phyloP scores from a whole-genome alignment of 2,329 filamentous ascomycete genomes.

The Aspergillus transmontanensis region DNA sequence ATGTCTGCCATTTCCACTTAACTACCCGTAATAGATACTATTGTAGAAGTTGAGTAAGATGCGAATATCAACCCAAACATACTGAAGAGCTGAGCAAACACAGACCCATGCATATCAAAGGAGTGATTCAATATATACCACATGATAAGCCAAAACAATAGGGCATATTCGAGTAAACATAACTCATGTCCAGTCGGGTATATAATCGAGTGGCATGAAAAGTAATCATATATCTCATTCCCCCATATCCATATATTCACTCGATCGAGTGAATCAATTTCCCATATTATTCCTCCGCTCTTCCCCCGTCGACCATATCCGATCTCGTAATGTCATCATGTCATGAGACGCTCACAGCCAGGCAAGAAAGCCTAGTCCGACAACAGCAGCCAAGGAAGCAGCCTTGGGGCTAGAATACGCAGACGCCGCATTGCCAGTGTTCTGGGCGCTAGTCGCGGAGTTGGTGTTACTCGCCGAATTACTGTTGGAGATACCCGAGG shows the following conservation, averaged over 20 bases:
- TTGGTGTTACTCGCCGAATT: constrained; percentile 4
- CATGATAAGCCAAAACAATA: background rate
- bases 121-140: background rate
- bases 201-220: background rate
- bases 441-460: constrained; percentile 5
- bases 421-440: constrained; percentile 20
- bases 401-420: constrained; percentile 16
- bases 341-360: constrained; percentile 23
- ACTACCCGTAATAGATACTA: background rate
- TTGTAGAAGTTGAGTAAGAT: background rate
- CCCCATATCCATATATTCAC: background rate
- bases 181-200: background rate
- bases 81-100: background rate
- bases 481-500: background rate
- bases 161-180: background rate
- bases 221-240: background rate
- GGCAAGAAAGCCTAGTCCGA: constrained; percentile 28
- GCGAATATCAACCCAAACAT: background rate
- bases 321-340: background rate
- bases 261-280: background rate
- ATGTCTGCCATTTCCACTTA: background rate
- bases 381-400: constrained; percentile 23
- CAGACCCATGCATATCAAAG: background rate
- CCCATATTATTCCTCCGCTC: background rate
- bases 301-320: background rate